Base-by-base conservation (phyloP, 257 asterid species). In the Primulina huaijiensis region DNA sequence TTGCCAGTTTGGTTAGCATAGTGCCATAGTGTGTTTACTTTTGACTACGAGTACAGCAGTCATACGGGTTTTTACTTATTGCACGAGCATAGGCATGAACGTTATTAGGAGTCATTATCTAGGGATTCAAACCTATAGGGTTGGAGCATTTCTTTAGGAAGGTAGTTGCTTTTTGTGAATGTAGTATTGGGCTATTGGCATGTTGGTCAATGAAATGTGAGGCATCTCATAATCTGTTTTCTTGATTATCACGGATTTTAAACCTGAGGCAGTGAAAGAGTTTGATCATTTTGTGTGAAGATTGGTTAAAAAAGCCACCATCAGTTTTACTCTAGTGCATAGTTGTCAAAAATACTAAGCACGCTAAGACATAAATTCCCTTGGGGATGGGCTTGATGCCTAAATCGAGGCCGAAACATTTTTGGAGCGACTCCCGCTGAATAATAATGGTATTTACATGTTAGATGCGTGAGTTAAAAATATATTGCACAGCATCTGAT, bases 61-160 rank as follows among this genome's bases (percentile, higher is more conserved):
- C 31, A 43, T 53, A 29, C 40, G 76, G 61, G 68, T 33, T 33
- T 77, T 68, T 43, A 62, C 52, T 68, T 64, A 17, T 71, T 69
- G 34, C 40, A 59, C 43, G 58, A 40, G 38, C 64, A 68, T 12
- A 8, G 65, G 62, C 61, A 38, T 72, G 62, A 71, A 50, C 59
- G 66, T 61, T 33, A 64, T 60, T 30, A 19, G 69, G 77, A 59
- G 63, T 70, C 67, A 20, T 56, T 65, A 60, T 58, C 25, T 7
- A 43, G 75, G 58, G 43, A 50, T 38, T 60, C 46, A 60, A 11
- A 31, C 60, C 60, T 23, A 33, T 4, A 16, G n/a, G 3, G 53
- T 37, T 35, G 20, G 58, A 23, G 62, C 60, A 23, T 62, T 60
- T 70, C 60, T 33, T 68, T 20, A 17, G 73, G 59, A 46, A 40